Evolutionary conservation across 2,329 filamentous ascomycete species (phyloP), one percentile per base, ranked within the genome.

Genomic region (Thielaviopsis euricoi): DNA sequence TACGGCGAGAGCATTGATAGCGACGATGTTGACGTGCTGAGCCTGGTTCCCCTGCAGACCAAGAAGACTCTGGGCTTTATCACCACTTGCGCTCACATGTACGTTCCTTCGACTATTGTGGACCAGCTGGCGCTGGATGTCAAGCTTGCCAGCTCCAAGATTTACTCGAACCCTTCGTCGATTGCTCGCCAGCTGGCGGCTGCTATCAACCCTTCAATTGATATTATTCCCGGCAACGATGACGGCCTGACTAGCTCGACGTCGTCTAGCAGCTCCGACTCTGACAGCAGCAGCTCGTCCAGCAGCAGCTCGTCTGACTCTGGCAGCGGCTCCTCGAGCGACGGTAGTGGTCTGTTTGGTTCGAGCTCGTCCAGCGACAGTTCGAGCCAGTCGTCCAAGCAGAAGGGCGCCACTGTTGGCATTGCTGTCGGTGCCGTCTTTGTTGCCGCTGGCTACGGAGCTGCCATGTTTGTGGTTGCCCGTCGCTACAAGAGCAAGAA

Each of bases 381-480:
- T 12, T 74, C 6, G 12, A 74, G 76, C 59, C 75, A 80, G 63
- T 78, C 78, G 6, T 74, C 83, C 52, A 79, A 80, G 62, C 74
- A 80, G 66, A 74, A 75, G 65, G 82, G 80, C 49, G 84, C 82
- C 37, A 83, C 79, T 1, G 80, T 79, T 23, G 82, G 80, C 63
- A 83, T 95, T 65, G 87, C 85, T 58, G 77, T 88, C 22, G 88
- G 87, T 65, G 85, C 87, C 25, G 81, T 90, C 33, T 79, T 80
- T 50, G 83, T 89, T 66, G 88, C 87, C 49, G 86, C 84, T 55
- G 83, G 89, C n/a, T 95, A 95, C 64, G 90, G 89, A 66, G 87
- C 86, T 13, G 89, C 88, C 69, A 95, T 96, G 90, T 91, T 95
- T 74, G 83, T 93, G 66, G 82, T 95, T 63, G 90, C 90, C 54